Base-by-base conservation (phyloP, 805 yeast species). In the Ogataea siamensis region DNA sequence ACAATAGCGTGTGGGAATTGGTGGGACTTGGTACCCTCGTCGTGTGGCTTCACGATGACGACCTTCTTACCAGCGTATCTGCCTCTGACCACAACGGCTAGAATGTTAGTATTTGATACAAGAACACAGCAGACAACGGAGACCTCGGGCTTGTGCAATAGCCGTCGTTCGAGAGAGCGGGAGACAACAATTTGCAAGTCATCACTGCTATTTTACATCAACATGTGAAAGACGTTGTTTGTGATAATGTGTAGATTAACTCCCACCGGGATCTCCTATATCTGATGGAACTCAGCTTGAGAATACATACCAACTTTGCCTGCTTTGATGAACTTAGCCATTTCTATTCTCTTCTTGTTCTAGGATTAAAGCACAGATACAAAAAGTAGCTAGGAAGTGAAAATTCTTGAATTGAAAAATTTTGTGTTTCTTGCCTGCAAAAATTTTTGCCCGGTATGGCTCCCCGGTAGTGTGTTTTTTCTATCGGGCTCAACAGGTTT, bases 21-120 rank as follows among this genome's bases (percentile, higher is more conserved):
- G 80, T 91, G 97, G 54, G 93, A 70, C 79, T 93, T 93, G 78
- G 98, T 79, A 70, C 99, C 99, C 67, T 93, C 97, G 68, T 93
- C 98, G 71, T 86, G 94, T 61, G 96, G 93, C 76, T 87, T 88
- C 70, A 93, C 89, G 68, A 93, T 88, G 71, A 93, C 99, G 59
- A 93, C 99, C 85, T 93, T 93, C 86, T 89, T 91, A 80, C 99
- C 99, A 71, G 99, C 99, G 87, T 80, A 91, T 80, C 99, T 93
- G 68, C 99, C 99, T 74, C 98, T 91, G 74, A 89, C 95, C 72
- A 93, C 89, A 77, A 93, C 89, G 78, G 98, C 95, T 85, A 68
- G 25, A 46, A 54, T 42, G 68, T 66, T 66, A 67, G 70, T 66
- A 24, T 6, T 22, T 5, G n/a, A 22, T 7, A 7, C 10, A n/a